A percentile compares a stretch with the other conserved stretches of the same genome.
These are phyloP conservation scores for Curvularia spicifera DNA, from an alignment of 2,329 filamentous ascomycete species.

Conservation along the genomic window DNA sequence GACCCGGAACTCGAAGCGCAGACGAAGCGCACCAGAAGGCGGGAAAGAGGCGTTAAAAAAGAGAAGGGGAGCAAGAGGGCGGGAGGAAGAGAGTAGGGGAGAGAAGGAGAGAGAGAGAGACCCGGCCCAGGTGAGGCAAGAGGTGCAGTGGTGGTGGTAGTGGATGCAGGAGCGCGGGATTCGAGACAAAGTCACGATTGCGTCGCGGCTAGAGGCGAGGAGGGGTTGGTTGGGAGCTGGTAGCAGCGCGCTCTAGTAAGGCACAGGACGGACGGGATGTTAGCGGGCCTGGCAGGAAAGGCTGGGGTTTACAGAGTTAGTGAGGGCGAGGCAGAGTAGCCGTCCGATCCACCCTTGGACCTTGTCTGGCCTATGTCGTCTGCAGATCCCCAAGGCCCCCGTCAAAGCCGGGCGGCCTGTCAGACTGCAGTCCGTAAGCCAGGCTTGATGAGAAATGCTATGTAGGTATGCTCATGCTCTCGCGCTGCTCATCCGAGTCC, in stretches of 20 bases:
- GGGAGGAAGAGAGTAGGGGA: conserved; percentile 4
- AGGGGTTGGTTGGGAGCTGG: conserved; percentile 20
- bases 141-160: conserved; percentile 2
- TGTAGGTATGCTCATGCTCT: too few relatives aligned
- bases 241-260: conserved; percentile 13
- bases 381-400: conserved; percentile 25
- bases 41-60: conserved; percentile 7
- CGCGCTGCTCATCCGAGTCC: conserved; percentile 9
- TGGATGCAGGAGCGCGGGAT: conserved; percentile 32
- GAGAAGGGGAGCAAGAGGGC: conserved; percentile 17
- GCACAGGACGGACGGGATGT: conserved; percentile 30
- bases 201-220: conserved; percentile 41
- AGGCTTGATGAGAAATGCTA: conserved; percentile 11
- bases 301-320: conserved; percentile 30
- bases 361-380: conserved; percentile 20
- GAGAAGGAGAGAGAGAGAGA: too few relatives aligned
- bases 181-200: conserved; percentile 35
- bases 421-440: conserved; percentile 19
- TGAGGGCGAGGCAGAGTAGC: conserved; percentile 9
- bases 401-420: conserved; percentile 15
- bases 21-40: conserved; percentile 1
- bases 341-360: conserved; percentile 38
- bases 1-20: conserved; percentile 23
- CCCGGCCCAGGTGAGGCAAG: conserved; percentile 17
- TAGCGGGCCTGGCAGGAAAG: conserved; percentile 35